phyloP scores from a whole-genome alignment of 2,329 filamentous ascomycete genomes.

The Aspergillus fijiensis region DNA sequence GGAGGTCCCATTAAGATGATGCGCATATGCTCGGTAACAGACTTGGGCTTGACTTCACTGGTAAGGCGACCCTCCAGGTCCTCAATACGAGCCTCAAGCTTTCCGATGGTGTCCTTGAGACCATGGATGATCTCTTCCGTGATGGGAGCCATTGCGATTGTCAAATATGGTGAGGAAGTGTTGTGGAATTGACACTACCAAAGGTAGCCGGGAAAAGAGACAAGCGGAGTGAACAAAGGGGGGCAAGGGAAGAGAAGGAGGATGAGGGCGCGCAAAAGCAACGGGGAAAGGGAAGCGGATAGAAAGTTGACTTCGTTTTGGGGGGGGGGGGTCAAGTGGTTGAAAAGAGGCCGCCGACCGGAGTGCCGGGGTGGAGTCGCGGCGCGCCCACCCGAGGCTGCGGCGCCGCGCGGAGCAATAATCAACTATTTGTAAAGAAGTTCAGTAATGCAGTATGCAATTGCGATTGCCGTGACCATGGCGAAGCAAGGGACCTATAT shows the following conservation, averaged over 20 bases:
- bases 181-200: conserved; percentile 8
- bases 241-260: conserved; percentile 17
- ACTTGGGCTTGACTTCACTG: conserved; percentile 50
- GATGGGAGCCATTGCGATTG: conserved; percentile 74
- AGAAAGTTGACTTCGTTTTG: conserved; percentile 20
- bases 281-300: conserved; percentile 31
- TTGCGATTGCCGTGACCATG: not conserved
- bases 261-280: conserved; percentile 15
- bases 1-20: conserved; percentile 98
- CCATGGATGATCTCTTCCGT: conserved; percentile 76
- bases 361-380: conserved; percentile 22
- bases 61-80: conserved; percentile 74
- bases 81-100: conserved; percentile 82
- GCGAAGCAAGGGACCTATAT: not conserved
- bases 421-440: not conserved
- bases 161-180: conserved; percentile 26
- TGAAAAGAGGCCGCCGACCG: conserved; percentile 19
- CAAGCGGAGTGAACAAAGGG: conserved; percentile 16
- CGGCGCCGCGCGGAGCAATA: conserved; percentile 31
- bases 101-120: conserved; percentile 78
- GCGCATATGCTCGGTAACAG: conserved; percentile 67
- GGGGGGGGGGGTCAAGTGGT: conserved; percentile 5
- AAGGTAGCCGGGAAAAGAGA: conserved; percentile 19
- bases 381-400: conserved; percentile 22
- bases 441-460: not conserved